A percentile compares a stretch with the other conserved stretches of the same genome.
Evolutionary conservation across 2,329 filamentous ascomycete species (phyloP).

Genomic region (Ascocoryne sarcoides): DNA sequence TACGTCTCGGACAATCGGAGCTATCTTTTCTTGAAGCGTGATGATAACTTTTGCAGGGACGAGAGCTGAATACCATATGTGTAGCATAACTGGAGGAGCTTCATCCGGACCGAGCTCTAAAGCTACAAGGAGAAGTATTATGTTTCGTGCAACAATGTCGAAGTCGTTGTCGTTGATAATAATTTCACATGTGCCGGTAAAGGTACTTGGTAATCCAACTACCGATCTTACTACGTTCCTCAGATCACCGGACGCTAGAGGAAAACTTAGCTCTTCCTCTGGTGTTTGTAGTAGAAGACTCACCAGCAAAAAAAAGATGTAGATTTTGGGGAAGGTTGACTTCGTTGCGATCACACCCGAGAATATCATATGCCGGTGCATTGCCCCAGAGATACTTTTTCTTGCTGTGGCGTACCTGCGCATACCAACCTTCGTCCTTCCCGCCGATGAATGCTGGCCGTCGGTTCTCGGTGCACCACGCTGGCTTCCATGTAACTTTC

Average conservation of each 20-base stretch:
- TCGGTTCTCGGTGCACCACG: constrained; percentile 6
- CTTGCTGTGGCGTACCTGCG: neutral
- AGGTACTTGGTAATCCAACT: constrained; percentile 15
- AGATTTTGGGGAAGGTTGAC: neutral
- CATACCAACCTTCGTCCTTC: too few relatives aligned
- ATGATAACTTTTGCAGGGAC: constrained; percentile 2
- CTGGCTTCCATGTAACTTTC: constrained; percentile 9
- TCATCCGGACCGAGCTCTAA: constrained; percentile 2
- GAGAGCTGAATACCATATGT: constrained; percentile 38
- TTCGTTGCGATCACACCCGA: neutral
- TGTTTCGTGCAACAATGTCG: constrained; percentile 10
- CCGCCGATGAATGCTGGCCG: constrained; percentile 3
- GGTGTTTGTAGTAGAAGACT: neutral
- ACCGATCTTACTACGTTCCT: constrained; percentile 33
- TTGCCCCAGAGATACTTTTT: constrained; percentile 1
- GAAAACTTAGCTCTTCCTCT: neutral
- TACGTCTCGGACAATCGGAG: too few relatives aligned
- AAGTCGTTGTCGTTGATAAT: constrained; percentile 13
- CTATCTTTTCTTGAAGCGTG: constrained; percentile 4
- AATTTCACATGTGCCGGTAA: constrained; percentile 20
- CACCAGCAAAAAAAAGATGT: neutral
- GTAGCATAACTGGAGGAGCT: constrained; percentile 10
- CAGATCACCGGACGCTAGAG: constrained; percentile 32
- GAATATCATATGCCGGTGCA: neutral
- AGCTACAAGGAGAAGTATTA: constrained; percentile 8